phyloP scores from a whole-genome alignment of 257 asterid genomes.

The Rauvolfia tetraphylla region DNA sequence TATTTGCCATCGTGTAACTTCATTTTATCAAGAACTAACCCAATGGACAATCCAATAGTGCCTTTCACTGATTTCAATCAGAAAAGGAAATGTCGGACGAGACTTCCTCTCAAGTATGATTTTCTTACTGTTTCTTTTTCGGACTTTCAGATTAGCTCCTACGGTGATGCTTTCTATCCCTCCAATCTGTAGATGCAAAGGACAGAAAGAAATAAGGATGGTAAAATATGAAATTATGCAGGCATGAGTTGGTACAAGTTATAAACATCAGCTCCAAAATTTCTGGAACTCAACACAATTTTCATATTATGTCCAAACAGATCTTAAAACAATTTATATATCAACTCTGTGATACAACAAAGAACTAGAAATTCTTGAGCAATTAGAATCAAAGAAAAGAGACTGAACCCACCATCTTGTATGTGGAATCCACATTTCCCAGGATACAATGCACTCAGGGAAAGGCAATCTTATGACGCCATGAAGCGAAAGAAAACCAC shows the following conservation, averaged over 20 bases:
- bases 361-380: neutral
- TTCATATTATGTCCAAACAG: neutral
- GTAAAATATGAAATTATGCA: neutral
- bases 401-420: neutral
- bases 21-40: conserved; percentile 42
- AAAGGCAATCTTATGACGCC: neutral
- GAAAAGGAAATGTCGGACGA: conserved; percentile 65
- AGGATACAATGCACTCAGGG: neutral
- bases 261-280: neutral
- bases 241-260: neutral
- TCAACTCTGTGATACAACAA: too few species aligned
- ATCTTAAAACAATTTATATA: neutral
- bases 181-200: conserved; percentile 56
- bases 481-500: neutral
- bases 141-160: conserved; percentile 65
- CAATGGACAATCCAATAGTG: conserved; percentile 67
- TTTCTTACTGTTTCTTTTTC: conserved; percentile 51
- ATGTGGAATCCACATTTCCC: neutral
- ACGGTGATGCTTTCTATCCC: conserved; percentile 49
- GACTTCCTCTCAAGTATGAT: conserved; percentile 62
- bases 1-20: neutral
- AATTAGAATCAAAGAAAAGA: neutral
- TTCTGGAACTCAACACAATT: neutral
- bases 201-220: conserved; percentile 1
- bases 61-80: conserved; percentile 70